These are phyloP conservation scores for Rhizophagus prolifer DNA, from an alignment of 192 early-diverging fungal genomes.

Conservation along the genomic window DNA sequence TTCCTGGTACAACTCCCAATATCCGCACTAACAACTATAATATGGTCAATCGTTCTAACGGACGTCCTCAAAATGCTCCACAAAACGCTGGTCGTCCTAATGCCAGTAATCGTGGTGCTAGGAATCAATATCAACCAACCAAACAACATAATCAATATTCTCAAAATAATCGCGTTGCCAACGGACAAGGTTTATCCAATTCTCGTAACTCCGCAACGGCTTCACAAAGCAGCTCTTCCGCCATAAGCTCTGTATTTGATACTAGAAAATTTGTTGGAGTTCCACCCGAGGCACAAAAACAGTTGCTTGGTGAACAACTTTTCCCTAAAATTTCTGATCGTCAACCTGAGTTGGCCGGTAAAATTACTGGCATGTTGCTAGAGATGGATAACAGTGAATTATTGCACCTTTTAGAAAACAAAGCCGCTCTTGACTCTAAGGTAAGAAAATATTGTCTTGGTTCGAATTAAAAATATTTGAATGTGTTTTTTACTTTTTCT, in stretches of 20 bases:
- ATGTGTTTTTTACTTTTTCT: background rate
- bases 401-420: slow-evolving; percentile 82
- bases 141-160: slow-evolving; percentile 41
- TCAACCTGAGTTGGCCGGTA: slow-evolving; percentile 80
- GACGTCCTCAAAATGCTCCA: slow-evolving; percentile 7
- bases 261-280: slow-evolving; percentile 7
- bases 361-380: slow-evolving; percentile 98
- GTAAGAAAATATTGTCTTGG: slow-evolving; percentile 38
- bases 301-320: slow-evolving; percentile 93
- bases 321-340: slow-evolving; percentile 80
- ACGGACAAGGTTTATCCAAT: slow-evolving; percentile 58
- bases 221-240: slow-evolving; percentile 37
- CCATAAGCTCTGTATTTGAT: slow-evolving; percentile 19
- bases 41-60: slow-evolving; percentile 16
- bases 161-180: slow-evolving; percentile 49
- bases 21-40: background rate
- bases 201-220: slow-evolving; percentile 32
- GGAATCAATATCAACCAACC: slow-evolving; percentile 45
- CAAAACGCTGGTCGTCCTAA: slow-evolving; percentile 16
- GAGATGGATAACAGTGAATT: slow-evolving; percentile 98
- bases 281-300: slow-evolving; percentile 85
- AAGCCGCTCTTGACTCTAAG: slow-evolving; percentile 76
- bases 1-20: slow-evolving; percentile 1
- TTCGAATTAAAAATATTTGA: background rate
- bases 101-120: slow-evolving; percentile 9